Conservation (phyloP, 2,329 filamentous ascomycete species). For the Davidsoniella neocaledoniae region DNA sequence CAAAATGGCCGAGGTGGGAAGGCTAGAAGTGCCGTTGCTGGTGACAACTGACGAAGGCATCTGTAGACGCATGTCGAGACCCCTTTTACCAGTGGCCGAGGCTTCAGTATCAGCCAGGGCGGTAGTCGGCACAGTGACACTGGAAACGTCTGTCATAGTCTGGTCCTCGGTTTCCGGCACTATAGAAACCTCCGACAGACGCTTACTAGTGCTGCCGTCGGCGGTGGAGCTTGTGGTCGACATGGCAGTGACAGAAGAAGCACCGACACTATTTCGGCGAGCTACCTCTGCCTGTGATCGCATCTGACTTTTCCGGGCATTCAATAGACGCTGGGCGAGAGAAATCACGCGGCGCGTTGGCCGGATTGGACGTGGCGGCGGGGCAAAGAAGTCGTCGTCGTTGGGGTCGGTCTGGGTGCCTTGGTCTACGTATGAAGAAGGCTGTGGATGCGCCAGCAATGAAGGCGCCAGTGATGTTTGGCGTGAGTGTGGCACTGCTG, state of each 20-base stretch:
- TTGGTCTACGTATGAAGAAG: constrained; percentile 30
- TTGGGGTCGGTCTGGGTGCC: constrained; percentile 38
- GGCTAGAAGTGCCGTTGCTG: constrained; percentile 27
- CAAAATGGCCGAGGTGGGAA: constrained; percentile 21
- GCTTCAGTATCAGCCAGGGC: no score
- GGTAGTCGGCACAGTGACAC: neutral
- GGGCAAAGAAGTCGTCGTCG: constrained; percentile 35
- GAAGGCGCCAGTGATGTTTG: constrained; percentile 4
- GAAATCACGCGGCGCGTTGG: constrained; percentile 34
- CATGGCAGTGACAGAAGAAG: neutral
- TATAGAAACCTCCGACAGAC: neutral
- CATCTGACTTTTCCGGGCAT: constrained; percentile 24
- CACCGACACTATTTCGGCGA: constrained; percentile 13
- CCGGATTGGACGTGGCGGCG: constrained; percentile 20
- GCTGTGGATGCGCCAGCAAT: neutral
- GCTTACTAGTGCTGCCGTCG: neutral
- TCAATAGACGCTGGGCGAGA: constrained; percentile 35
- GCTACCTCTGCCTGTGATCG: constrained; percentile 19
- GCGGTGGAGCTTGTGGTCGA: constrained; percentile 7
- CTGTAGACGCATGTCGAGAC: constrained; percentile 35
- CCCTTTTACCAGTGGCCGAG: constrained; percentile 17
- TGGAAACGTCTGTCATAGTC: neutral
- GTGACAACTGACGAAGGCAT: constrained; percentile 31
- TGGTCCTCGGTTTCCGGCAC: constrained; percentile 1
- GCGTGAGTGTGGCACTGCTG: constrained; percentile 21